A percentile compares a stretch with the other conserved stretches of the same genome.
These are phyloP conservation scores for Chrysosporium queenslandicum DNA, from an alignment of 2,329 filamentous ascomycete species.

Conservation along the genomic window DNA sequence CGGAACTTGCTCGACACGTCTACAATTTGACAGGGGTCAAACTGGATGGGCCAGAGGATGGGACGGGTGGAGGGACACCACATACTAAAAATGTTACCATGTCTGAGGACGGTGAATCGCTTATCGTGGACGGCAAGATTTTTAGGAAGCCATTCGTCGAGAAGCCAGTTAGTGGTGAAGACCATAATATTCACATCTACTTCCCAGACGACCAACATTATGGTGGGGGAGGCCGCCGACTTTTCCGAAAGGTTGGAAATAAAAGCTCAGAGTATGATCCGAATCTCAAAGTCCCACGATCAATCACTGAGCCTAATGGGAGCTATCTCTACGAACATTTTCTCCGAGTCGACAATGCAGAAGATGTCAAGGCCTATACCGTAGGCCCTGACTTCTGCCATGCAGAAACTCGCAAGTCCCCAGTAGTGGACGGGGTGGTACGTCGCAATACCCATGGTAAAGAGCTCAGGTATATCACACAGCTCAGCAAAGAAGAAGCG, in stretches of 20 bases:
- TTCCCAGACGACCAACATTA: constrained; percentile 64
- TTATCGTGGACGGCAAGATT: constrained; percentile 72
- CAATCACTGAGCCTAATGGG: constrained; percentile 65
- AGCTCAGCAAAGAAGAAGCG: constrained; percentile 67
- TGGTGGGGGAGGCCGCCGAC: constrained; percentile 77
- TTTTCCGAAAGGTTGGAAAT: constrained; percentile 97
- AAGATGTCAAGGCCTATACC: constrained; percentile 97
- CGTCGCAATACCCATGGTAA: constrained; percentile 95
- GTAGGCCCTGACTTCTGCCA: constrained; percentile 90
- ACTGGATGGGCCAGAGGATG: constrained; percentile 60
- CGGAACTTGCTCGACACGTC: constrained; percentile 70
- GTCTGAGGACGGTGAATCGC: constrained; percentile 77
- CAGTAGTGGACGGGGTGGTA: constrained; percentile 91
- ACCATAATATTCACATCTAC: constrained; percentile 98
- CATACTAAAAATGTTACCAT: constrained; percentile 63
- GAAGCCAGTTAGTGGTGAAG: constrained; percentile 95
- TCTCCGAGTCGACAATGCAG: constrained; percentile 88
- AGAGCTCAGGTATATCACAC: constrained; percentile 89
- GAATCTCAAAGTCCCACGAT: constrained; percentile 63
- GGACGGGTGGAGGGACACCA: constrained; percentile 49
- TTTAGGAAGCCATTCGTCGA: constrained; percentile 94
- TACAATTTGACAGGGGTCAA: constrained; percentile 68
- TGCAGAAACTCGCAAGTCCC: constrained; percentile 92
- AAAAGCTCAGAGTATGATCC: constrained; percentile 94
- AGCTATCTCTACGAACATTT: constrained; percentile 98